A percentile compares a stretch with the other conserved stretches of the same genome.
Conservation (phyloP, 495 filamentous ascomycete species). For the Cryomyces minteri region DNA sequence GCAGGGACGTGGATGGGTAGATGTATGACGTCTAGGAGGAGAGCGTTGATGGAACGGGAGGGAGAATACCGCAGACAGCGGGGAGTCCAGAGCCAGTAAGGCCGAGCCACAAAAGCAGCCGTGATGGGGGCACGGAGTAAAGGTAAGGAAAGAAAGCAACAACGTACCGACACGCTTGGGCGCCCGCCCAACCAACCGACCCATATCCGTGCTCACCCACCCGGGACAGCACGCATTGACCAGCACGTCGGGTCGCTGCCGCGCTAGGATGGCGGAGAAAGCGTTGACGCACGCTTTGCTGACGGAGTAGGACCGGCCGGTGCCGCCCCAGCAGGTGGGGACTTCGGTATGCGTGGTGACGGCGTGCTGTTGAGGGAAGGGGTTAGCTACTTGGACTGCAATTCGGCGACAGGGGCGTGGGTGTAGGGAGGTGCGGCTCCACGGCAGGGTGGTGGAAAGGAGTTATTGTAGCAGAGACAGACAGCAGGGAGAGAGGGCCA, state of each 20-base stretch:
- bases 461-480: too few species aligned
- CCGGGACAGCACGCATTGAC: conserved; percentile 21
- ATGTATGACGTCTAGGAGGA: too few species aligned
- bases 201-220: conserved; percentile 16
- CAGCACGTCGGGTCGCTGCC: conserved; percentile 9
- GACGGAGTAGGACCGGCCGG: conserved; percentile 12
- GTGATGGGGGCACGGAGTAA: too few species aligned
- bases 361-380: neutral
- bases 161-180: conserved; percentile 1
- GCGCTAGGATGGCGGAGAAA: conserved; percentile 12
- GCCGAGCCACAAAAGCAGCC: too few species aligned
- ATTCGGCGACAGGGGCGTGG: neutral
- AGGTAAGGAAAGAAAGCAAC: too few species aligned
- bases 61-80: too few species aligned
- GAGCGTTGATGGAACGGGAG: too few species aligned
- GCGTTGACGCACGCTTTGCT: conserved; percentile 19
- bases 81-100: too few species aligned
- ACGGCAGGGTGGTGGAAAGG: too few species aligned
- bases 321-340: conserved; percentile 6
- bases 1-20: too few species aligned
- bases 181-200: conserved; percentile 4
- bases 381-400: neutral
- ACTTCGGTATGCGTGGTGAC: conserved; percentile 1
- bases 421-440: neutral
- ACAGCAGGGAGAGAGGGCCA: too few species aligned